Conservation (phyloP, 192 early-diverging fungal species). For the Entomortierella chlamydospora region DNA sequence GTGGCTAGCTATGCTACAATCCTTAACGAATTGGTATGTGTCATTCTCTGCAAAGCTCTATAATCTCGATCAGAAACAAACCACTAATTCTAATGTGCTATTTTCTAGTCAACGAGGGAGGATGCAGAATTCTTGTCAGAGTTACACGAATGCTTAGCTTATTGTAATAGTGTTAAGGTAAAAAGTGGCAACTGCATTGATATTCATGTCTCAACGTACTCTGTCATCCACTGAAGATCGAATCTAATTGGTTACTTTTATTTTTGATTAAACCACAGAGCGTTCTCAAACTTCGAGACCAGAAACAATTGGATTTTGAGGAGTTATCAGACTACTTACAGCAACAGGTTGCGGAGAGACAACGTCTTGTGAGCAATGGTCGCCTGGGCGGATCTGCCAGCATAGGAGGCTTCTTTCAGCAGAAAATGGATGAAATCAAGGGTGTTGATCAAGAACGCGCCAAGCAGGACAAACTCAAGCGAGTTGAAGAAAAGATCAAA, state of each 20-base stretch:
- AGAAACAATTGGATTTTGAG: slow-evolving; percentile 97
- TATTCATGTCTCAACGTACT: too few relatives aligned
- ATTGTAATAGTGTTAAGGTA: slow-evolving; percentile 83
- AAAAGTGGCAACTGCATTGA: too few relatives aligned
- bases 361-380: slow-evolving; percentile 75
- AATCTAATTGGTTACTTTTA: too few relatives aligned
- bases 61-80: background rate
- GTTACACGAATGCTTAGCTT: slow-evolving; percentile 87
- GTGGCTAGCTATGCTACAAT: slow-evolving; percentile 74
- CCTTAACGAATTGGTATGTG: slow-evolving; percentile 74
- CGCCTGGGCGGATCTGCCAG: slow-evolving; percentile 63
- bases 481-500: slow-evolving; percentile 74
- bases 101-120: slow-evolving; percentile 61
- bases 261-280: slow-evolving; percentile 55
- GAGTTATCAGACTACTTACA: slow-evolving; percentile 84
- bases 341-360: slow-evolving; percentile 77
- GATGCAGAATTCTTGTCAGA: slow-evolving; percentile 80
- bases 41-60: background rate
- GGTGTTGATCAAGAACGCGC: slow-evolving; percentile 87
- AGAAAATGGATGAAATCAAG: slow-evolving; percentile 90
- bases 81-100: background rate
- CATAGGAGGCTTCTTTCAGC: slow-evolving; percentile 83
- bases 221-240: background rate
- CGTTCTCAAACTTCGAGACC: slow-evolving; percentile 84
- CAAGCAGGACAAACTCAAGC: slow-evolving; percentile 82